Base-by-base conservation (phyloP, 1,284 basidiomycete genomes). In the Schizophyllum amplum region DNA sequence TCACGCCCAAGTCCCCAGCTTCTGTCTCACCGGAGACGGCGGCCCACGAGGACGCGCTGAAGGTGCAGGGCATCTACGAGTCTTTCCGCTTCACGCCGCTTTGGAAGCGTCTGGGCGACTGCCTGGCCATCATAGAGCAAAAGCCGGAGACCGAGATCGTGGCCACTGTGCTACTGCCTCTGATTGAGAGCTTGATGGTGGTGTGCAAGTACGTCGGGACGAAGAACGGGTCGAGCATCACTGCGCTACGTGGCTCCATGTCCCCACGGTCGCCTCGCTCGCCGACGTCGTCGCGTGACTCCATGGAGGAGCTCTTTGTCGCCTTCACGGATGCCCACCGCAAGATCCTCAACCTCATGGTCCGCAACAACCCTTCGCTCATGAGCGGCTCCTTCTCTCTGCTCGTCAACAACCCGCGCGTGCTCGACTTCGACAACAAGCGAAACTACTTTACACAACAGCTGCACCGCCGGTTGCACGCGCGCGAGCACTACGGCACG, bases 341-440 rank as follows among this genome's bases (percentile, higher is more conserved):
- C 63, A 98, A 98, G 72, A 84, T 98, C 42, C 81, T 99, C 59
- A 98, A 98, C 70, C 78, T 94, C 59, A 98, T 99, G 90, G 96
- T 99, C 33, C 89, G 96, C 59, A 98, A 95, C 71, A 98, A 98
- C 67, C 97, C 97, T 1, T 93, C 94, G 0, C 75, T 99, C 46
- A 96, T 99, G 92, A 94, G 92, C 63, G 97, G 97, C 11, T 97
- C 94, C 1, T 99, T 99, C 79, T 94, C 95, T 15, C 79, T 99
- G 1, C 80, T 99, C 57, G 91, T 99, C 33, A 87, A 95, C 71
- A 99, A 99, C 67, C 90, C 97, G 53, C 88, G 93, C 50, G 94
- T 99, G 23, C 83, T 99, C 59, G 97, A 99, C 77, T 99, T 99
- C 71, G 97, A 99, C 78, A 99, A 99, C 85, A 99, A 99, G 77